These are phyloP conservation scores for Mimosa bimucronata DNA, from an alignment of 306 rosid species.

Conservation along the genomic window DNA sequence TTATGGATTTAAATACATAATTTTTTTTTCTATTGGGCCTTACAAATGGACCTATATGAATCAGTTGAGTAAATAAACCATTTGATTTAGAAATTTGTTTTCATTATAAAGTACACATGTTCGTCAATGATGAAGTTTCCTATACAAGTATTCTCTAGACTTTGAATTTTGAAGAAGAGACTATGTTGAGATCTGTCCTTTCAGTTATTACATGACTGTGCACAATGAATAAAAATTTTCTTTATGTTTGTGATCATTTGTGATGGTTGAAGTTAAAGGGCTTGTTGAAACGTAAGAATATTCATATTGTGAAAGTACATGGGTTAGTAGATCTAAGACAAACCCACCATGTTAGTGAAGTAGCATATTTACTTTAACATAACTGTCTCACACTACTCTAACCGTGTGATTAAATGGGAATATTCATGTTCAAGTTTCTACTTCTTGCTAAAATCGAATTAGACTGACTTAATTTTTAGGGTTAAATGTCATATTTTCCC, in stretches of 20 bases:
- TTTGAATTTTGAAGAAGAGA: too few species aligned
- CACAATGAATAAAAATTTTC: too few species aligned
- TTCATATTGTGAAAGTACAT: too few species aligned
- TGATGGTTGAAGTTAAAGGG: too few species aligned
- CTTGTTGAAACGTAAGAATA: too few species aligned
- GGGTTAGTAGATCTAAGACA: too few species aligned
- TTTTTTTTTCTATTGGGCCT: too few species aligned
- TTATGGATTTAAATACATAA: neutral
- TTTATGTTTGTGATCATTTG: too few species aligned
- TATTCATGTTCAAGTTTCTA: constrained; percentile 23
- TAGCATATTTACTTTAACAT: neutral
- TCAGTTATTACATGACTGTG: too few species aligned
- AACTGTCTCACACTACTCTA: neutral
- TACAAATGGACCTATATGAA: neutral
- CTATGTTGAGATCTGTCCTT: too few species aligned
- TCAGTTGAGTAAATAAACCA: neutral
- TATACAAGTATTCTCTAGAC: neutral
- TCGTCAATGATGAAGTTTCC: neutral
- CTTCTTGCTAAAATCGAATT: neutral
- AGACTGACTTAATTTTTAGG: neutral
- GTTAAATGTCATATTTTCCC: too few species aligned
- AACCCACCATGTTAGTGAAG: too few species aligned
- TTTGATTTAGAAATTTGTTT: neutral
- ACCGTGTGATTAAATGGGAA: neutral
- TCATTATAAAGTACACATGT: neutral